Evolutionary conservation across 2,329 filamentous ascomycete species (phyloP), one percentile per base, ranked within the genome.

Genomic region (Clonostachys byssicola): DNA sequence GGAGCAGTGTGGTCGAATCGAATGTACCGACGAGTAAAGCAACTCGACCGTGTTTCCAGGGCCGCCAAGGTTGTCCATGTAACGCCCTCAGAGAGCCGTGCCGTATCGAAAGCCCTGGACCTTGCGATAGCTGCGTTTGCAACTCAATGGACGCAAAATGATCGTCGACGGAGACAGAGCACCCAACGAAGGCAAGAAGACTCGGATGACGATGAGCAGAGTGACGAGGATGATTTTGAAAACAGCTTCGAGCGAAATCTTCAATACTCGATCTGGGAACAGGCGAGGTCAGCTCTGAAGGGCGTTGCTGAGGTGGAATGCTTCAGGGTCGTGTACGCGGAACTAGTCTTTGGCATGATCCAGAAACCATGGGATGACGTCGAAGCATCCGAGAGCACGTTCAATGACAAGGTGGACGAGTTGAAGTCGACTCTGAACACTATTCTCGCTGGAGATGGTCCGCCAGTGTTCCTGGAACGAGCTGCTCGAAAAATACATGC

Each of bases 111-210:
- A 45, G 75, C 75, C 3, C 56, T 80, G 10, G 69, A 78, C 44
- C 56, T 73, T 5, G 66, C 68, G 4, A 75, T 78, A 43, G 72
- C 77, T 63, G 71, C 76, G 0, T 79, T 78, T 56, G 72, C 75
- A 5, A 71, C 74, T 1, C 75, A 79, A 51, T 78, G 76, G 49
- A 42, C 49, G 6, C 49, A 51, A 35, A 47, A 47, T 5, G 46
- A 13, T 8, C 41, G 42, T 14, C 41, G 42, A 10, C 39, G 18
- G 23, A 16, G 13, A 20, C 40, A 42, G 40, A n/a, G 20, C n/a
- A n/a, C 16, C 8, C 16, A 42, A 12, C 33, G 18, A 5, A 6
- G 34, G 41, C 33, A 17, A n/a, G 38, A 39, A 18, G 14, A 39
- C 13, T 16, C n/a, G 12, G 12, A 30, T 43, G 46, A 48, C 34